phyloP scores from a whole-genome alignment of 345 rosid genomes.

The Lepidium africanum region DNA sequence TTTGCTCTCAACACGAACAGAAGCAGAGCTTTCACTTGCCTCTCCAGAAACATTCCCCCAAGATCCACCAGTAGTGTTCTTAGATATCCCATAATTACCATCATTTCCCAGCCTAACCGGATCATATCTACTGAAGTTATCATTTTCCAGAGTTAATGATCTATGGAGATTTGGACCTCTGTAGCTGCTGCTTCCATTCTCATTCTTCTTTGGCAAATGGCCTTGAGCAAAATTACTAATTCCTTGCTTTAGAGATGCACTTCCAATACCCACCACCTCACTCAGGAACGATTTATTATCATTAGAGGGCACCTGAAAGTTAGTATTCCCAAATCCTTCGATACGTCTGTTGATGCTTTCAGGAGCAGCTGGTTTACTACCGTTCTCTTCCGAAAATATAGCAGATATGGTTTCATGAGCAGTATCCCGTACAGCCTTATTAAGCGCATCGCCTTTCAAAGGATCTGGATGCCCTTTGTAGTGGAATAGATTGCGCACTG shows the following conservation, averaged over 20 bases:
- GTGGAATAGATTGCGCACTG: slow-evolving; percentile 73
- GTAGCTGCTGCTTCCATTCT: slow-evolving; percentile 63
- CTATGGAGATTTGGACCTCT: slow-evolving; percentile 80
- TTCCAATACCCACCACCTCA: slow-evolving; percentile 93
- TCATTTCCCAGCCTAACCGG: slow-evolving; percentile 58
- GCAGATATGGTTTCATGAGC: slow-evolving; percentile 83
- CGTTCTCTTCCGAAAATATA: slow-evolving; percentile 75
- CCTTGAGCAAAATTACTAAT: slow-evolving; percentile 70
- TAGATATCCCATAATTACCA: slow-evolving; percentile 40
- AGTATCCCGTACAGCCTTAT: slow-evolving; percentile 86
- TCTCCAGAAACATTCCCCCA: slow-evolving; percentile 54
- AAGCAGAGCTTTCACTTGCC: slow-evolving; percentile 43
- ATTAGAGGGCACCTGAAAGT: slow-evolving; percentile 61
- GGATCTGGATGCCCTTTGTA: slow-evolving; percentile 87
- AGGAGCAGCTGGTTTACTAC: slow-evolving; percentile 52
- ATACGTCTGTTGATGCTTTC: slow-evolving; percentile 63
- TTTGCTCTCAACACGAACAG: slow-evolving; percentile 47
- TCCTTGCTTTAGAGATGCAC: slow-evolving; percentile 92
- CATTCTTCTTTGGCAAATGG: slow-evolving; percentile 52
- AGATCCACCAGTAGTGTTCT: slow-evolving; percentile 41
- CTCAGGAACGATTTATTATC: slow-evolving; percentile 88
- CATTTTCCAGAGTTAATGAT: slow-evolving; percentile 72
- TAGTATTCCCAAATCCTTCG: slow-evolving; percentile 92
- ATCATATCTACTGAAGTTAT: slow-evolving; percentile 58
- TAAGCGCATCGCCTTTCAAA: slow-evolving; percentile 87